A percentile compares a stretch with the other conserved stretches of the same genome.
Conservation (phyloP, 148 eudicot genomes). For the Chenopodium formosanum region DNA sequence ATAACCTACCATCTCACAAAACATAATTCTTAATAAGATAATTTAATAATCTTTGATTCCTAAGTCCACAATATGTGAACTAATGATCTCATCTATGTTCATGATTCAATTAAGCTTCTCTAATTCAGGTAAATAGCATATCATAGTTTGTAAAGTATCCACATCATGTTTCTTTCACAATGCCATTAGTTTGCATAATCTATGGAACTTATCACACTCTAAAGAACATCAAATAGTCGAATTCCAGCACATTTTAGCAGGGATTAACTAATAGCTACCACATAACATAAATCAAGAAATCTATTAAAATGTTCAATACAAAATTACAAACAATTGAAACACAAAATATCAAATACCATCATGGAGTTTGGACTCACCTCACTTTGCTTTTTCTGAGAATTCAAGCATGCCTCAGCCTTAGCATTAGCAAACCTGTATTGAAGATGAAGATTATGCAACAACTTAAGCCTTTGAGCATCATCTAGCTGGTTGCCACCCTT, state of each 20-base stretch:
- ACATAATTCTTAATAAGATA: background rate
- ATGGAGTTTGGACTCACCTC: slow-evolving; percentile 47
- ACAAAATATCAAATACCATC: background rate
- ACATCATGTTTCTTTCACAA: background rate
- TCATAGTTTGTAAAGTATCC: background rate
- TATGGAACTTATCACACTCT: too few species aligned
- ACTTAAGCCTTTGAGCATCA: slow-evolving; percentile 50
- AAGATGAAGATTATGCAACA: slow-evolving; percentile 62
- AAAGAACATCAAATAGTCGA: too few species aligned
- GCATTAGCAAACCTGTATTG: slow-evolving; percentile 80
- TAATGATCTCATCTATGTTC: background rate
- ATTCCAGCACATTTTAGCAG: too few species aligned
- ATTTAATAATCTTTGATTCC: background rate
- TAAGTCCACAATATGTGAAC: background rate
- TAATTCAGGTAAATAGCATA: background rate
- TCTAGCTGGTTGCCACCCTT: slow-evolving; percentile 46
- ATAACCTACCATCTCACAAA: background rate
- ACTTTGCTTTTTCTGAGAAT: slow-evolving; percentile 52
- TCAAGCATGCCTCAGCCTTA: slow-evolving; percentile 53
- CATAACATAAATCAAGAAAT: background rate
- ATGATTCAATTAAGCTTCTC: background rate
- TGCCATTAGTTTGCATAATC: too few species aligned
- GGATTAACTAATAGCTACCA: background rate
- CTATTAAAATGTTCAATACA: background rate
- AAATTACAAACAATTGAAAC: background rate